Percentiles rank a stretch among this genome's conserved stretches.
These are phyloP conservation scores for Botrytis elliptica DNA, from an alignment of 2,329 filamentous ascomycete genomes.

Conservation along the genomic window DNA sequence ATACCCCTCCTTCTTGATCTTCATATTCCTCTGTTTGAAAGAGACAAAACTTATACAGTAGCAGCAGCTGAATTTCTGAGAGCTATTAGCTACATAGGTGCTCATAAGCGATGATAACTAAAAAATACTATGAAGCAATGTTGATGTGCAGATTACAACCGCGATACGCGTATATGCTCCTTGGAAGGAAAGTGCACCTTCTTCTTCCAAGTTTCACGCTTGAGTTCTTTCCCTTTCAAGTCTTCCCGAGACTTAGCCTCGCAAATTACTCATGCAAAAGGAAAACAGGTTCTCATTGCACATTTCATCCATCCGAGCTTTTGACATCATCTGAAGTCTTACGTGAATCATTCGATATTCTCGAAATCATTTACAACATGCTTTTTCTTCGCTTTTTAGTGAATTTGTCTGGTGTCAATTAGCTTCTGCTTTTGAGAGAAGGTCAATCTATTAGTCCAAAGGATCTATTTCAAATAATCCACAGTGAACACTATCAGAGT, in stretches of 20 bases:
- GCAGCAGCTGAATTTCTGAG: background rate
- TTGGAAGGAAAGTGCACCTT: background rate
- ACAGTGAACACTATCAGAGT: background rate
- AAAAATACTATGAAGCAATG: background rate
- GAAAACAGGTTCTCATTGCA: background rate
- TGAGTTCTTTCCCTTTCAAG: background rate
- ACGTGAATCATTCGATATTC: background rate
- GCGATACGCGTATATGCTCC: fast-evolving
- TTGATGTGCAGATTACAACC: background rate
- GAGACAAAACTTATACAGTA: fast-evolving
- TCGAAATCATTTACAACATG: background rate
- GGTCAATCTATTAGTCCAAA: background rate
- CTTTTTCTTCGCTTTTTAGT: background rate
- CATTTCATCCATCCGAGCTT: background rate
- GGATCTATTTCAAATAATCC: background rate
- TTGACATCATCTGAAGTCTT: background rate
- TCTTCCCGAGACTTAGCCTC: fast-evolving
- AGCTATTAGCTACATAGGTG: background rate
- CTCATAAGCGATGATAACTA: background rate
- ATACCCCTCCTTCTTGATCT: background rate
- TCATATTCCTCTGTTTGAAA: background rate
- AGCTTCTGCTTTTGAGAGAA: background rate
- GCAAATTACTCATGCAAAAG: background rate
- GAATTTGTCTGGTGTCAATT: background rate
- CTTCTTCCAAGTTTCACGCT: background rate